A percentile compares a stretch with the other conserved stretches of the same genome.
These are phyloP conservation scores for Arachis monticola DNA, from an alignment of 331 rosid genomes.

Conservation along the genomic window DNA sequence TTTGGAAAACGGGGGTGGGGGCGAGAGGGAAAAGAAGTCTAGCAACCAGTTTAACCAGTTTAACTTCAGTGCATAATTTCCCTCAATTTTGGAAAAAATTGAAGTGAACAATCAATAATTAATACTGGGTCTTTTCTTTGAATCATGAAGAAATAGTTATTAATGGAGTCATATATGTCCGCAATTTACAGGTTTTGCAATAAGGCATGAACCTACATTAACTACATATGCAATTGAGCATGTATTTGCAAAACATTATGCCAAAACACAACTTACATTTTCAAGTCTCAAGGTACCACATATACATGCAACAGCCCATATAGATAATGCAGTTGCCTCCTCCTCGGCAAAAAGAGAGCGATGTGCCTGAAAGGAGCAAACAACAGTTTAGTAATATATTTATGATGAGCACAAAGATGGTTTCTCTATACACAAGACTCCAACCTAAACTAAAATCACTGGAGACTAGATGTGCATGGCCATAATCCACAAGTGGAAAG, in stretches of 20 bases:
- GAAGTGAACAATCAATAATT: slow-evolving; percentile 12
- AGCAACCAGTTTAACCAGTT: slow-evolving; percentile 21
- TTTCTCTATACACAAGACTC: too few species aligned
- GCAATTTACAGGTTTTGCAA: slow-evolving; percentile 4
- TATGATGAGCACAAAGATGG: background rate
- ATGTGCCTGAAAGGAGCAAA: slow-evolving; percentile 68
- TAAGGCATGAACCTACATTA: slow-evolving; percentile 22
- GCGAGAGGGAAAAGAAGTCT: background rate
- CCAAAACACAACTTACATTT: slow-evolving; percentile 58
- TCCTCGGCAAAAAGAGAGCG: slow-evolving; percentile 72
- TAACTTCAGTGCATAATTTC: slow-evolving; percentile 14
- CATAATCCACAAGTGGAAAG: too few species aligned
- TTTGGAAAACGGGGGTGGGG: background rate
- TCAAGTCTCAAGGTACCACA: slow-evolving; percentile 98
- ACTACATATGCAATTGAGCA: slow-evolving; percentile 19
- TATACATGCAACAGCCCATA: slow-evolving; percentile 90
- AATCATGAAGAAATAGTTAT: slow-evolving; percentile 5
- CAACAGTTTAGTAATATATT: slow-evolving; percentile 39
- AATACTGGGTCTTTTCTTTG: slow-evolving; percentile 17
- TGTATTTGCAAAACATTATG: slow-evolving; percentile 16
- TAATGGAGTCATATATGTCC: background rate
- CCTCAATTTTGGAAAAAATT: slow-evolving; percentile 1
- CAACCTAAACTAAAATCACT: too few species aligned
- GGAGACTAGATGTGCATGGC: too few species aligned
- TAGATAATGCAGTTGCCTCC: slow-evolving; percentile 93